Percentiles rank a stretch among this genome's conserved stretches.
These are phyloP conservation scores for Tolypocladium ophioglossoides DNA, from an alignment of 2,329 filamentous ascomycete genomes.

Conservation along the genomic window DNA sequence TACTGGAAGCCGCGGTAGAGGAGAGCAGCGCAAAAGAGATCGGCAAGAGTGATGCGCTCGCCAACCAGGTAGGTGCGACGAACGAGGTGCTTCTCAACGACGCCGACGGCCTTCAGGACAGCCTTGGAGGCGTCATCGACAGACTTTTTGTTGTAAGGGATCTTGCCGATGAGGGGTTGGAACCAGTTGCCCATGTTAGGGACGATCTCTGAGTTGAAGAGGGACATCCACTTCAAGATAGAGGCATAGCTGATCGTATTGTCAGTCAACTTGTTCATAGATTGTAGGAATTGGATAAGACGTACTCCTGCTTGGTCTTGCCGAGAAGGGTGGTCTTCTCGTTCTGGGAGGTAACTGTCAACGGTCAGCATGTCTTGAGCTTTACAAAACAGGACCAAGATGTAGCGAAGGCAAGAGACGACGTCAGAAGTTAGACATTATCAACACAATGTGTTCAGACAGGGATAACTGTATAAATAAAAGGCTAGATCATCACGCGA, in stretches of 20 bases:
- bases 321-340: conserved; percentile 99
- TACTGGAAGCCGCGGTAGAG: conserved; percentile 82
- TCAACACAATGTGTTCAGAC: conserved; percentile 92
- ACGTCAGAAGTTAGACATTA: conserved; percentile 73
- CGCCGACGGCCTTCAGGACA: conserved; percentile 54
- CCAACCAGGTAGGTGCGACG: conserved; percentile 95
- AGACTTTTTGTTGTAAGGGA: conserved; percentile 95
- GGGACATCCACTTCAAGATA: conserved; percentile 98
- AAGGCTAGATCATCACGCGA: conserved; percentile 61
- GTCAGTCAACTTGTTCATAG: background rate
- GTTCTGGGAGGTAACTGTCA: conserved; percentile 91
- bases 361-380: conserved; percentile 18
- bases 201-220: conserved; percentile 82
- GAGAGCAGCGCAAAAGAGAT: conserved; percentile 74
- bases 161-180: conserved; percentile 70
- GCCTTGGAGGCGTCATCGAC: conserved; percentile 71
- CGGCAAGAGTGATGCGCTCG: conserved; percentile 94
- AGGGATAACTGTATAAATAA: conserved; percentile 90
- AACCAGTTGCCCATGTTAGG: conserved; percentile 67
- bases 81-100: conserved; percentile 79
- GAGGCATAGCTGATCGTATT: conserved; percentile 61
- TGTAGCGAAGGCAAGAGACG: background rate
- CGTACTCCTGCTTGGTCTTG: conserved; percentile 98
- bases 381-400: background rate
- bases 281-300: conserved; percentile 4